phyloP scores from a whole-genome alignment of 108 stramenopile genomes.

The Nitzschia sp. region DNA sequence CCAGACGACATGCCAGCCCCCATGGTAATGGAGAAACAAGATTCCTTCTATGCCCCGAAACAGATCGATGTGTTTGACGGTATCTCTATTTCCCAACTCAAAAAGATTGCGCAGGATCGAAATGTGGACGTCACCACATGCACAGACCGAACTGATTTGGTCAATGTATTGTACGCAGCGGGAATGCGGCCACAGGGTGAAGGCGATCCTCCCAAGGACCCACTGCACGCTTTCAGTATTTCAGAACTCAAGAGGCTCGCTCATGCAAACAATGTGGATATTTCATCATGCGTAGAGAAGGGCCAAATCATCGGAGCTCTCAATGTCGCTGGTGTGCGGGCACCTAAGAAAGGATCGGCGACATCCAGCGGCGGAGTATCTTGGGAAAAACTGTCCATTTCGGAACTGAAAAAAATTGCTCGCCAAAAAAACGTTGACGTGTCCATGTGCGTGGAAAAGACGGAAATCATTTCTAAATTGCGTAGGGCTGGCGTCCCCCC shows the following conservation, averaged over 20 bases:
- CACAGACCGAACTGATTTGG: slow-evolving; percentile 1
- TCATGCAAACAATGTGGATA: background rate
- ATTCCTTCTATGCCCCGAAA: background rate
- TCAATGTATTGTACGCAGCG: slow-evolving; percentile 4
- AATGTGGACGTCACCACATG: background rate
- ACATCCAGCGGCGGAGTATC: background rate
- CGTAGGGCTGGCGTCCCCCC: background rate
- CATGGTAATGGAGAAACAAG: background rate
- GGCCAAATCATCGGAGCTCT: background rate
- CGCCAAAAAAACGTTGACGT: background rate
- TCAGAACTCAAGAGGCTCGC: background rate
- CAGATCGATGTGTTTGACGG: background rate
- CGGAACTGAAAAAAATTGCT: background rate
- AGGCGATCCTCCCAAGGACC: background rate
- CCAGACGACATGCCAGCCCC: background rate
- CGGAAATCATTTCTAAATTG: background rate
- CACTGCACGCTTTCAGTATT: background rate
- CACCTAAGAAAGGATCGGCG: background rate
- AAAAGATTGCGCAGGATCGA: background rate
- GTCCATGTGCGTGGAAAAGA: background rate
- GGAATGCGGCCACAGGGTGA: background rate
- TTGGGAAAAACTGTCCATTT: background rate
- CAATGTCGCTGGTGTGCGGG: background rate
- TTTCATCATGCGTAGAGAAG: slow-evolving; percentile 5
- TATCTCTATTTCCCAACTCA: slow-evolving; percentile 1